Evolutionary conservation across 345 rosid species (phyloP), one percentile per base, ranked within the genome.

Genomic region (Dimocarpus longan): DNA sequence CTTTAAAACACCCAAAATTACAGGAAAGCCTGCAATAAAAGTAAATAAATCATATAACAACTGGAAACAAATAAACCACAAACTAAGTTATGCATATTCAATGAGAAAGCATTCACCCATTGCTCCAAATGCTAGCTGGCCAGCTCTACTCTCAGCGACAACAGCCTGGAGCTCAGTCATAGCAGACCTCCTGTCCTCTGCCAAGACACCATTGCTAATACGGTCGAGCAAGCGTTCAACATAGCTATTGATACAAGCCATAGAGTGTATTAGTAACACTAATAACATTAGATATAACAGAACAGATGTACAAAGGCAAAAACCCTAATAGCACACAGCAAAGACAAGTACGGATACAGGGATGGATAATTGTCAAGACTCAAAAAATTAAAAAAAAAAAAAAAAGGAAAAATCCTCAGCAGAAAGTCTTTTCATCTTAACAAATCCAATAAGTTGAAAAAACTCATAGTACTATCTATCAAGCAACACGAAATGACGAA

Each of bases 121-220:
- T 37, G 92, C 97, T 56, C 99, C 98, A 50, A 97, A 94, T 70
- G 98, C 93, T 68, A 97, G 88, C 79, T 97, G 98, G 10, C 93
- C 93, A 76, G 90, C 90, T 86, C 68, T 88, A 82, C 92, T 94
- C 85, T 94, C 99, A 8, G 91, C 95, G 3, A 94, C 98, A 62
- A 94, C 87, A 80, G 98, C 87, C 87, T 93, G 99, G 76, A 97
- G 98, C 85, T 97, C 98, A 32, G 87, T 80, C 69, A 93, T 88
- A 66, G 99, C 98, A 77, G 76, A 87, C 81, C 98, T 93, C 80
- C 99, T 88, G 83, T 97, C 98, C 78, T 97, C 98, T 22, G 99
- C 92, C 63, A 94, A 83, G 16, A 76, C 85, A 75, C 98, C 97
- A 79, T 90, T 97, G 88, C 93, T 93, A 72, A 97, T 92, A 40